These are phyloP conservation scores for Quercus tomentella DNA, from an alignment of 331 rosid species.

Conservation along the genomic window DNA sequence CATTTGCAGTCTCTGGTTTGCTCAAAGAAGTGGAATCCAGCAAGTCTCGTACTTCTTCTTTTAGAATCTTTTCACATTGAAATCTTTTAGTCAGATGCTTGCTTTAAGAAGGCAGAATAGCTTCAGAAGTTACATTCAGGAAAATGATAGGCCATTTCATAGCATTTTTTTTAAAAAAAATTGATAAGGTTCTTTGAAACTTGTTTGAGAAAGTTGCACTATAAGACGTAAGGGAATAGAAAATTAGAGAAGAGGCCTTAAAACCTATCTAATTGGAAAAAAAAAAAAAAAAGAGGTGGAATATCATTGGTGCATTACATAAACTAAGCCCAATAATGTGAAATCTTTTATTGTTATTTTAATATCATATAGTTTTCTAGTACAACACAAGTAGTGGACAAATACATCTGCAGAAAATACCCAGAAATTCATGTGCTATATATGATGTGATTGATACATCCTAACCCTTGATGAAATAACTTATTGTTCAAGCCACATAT, in stretches of 20 bases:
- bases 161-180: background rate
- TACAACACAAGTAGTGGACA: background rate
- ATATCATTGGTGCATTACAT: background rate
- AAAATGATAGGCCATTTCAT: background rate
- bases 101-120: conserved; percentile 12
- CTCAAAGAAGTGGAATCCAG: conserved; percentile 69
- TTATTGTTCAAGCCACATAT: background rate
- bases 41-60: conserved; percentile 98
- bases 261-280: background rate
- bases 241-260: background rate
- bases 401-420: background rate
- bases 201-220: background rate
- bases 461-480: background rate
- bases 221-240: background rate
- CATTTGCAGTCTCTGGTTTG: conserved; percentile 82
- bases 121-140: background rate
- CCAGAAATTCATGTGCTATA: background rate
- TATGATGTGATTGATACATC: background rate
- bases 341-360: background rate
- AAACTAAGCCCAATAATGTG: background rate
- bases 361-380: background rate
- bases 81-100: conserved; percentile 32
- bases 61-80: conserved; percentile 68
- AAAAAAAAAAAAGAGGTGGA: too few relatives aligned
- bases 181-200: background rate